Evolutionary conservation across 768 basidiomycete species (phyloP).

Genomic region (Tricholoma matsutake): DNA sequence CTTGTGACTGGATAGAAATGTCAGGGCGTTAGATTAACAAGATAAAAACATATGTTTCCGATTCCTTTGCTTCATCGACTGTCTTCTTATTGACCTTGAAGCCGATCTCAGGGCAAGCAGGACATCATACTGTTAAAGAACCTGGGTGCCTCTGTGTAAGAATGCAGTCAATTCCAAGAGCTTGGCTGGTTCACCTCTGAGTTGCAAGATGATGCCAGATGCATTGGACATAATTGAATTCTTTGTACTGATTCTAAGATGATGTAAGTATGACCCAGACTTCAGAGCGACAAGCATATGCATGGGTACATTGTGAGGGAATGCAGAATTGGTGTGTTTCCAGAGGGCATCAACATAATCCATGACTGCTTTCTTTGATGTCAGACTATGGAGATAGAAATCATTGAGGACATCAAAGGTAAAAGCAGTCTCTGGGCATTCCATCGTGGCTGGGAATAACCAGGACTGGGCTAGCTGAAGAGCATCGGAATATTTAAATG

Average conservation of each 20-base stretch:
- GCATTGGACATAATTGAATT: constrained; percentile 18
- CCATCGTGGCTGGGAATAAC: constrained; percentile 15
- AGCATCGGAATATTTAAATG: neutral
- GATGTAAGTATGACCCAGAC: neutral
- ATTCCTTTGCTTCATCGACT: constrained; percentile 10
- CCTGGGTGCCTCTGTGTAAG: constrained; percentile 8
- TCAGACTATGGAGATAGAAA: constrained; percentile 28
- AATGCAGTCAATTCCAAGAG: constrained; percentile 13
- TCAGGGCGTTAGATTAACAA: neutral
- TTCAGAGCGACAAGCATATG: constrained; percentile 3
- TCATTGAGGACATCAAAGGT: constrained; percentile 19
- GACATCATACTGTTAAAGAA: constrained; percentile 19
- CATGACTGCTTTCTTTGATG: constrained; percentile 29
- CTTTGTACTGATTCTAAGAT: constrained; percentile 19
- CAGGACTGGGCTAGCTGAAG: neutral
- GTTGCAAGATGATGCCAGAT: constrained; percentile 21
- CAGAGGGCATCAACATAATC: constrained; percentile 26
- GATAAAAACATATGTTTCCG: constrained; percentile 13
- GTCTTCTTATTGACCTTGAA: constrained; percentile 24
- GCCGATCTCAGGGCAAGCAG: constrained; percentile 25
- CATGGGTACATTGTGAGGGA: constrained; percentile 21
- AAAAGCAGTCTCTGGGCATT: constrained; percentile 14
- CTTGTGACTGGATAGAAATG: constrained; percentile 17
- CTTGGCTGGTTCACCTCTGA: constrained; percentile 19
- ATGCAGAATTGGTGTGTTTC: constrained; percentile 19